Percentiles rank a stretch among this genome's conserved stretches.
Conservation (phyloP, 2,329 filamentous ascomycete species). For the Pseudogymnoascus sp. region DNA sequence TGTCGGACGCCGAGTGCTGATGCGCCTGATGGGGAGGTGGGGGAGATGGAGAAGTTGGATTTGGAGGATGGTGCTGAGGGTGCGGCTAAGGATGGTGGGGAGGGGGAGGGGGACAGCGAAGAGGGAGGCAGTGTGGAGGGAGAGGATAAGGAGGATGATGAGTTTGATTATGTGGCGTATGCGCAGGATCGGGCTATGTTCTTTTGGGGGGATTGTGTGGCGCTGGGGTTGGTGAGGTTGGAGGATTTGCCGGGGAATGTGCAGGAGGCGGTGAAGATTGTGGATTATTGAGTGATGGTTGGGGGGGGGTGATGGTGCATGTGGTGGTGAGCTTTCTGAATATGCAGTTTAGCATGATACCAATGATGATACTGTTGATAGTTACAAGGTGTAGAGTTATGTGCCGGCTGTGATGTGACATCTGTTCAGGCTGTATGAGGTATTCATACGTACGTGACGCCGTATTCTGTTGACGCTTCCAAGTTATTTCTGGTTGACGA, state of each 20-base stretch:
- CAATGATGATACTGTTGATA: background rate
- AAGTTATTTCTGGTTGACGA: too few species aligned
- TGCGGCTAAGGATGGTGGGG: slow-evolving; percentile 1
- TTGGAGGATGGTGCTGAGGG: slow-evolving; percentile 14
- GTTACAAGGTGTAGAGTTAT: background rate
- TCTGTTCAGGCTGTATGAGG: background rate
- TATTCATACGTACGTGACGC: background rate
- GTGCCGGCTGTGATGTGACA: background rate
- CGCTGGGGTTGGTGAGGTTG: slow-evolving; percentile 63
- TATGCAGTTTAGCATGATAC: background rate
- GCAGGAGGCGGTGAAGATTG: slow-evolving; percentile 56
- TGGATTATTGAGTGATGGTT: slow-evolving; percentile 47
- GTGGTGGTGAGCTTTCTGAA: background rate
- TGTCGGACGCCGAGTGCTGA: slow-evolving; percentile 2
- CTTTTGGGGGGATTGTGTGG: slow-evolving; percentile 86
- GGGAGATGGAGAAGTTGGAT: slow-evolving; percentile 17
- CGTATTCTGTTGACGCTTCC: too few species aligned
- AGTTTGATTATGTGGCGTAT: slow-evolving; percentile 91
- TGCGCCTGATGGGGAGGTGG: background rate
- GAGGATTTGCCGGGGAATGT: slow-evolving; percentile 72
- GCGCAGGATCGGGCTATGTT: slow-evolving; percentile 85
- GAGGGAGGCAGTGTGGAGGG: slow-evolving; percentile 14
- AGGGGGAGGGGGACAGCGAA: slow-evolving; percentile 17
- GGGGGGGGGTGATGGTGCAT: background rate
- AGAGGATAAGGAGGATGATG: slow-evolving; percentile 45